These are phyloP conservation scores for Tuber aestivum DNA, from an alignment of 495 filamentous ascomycete genomes.

Conservation along the genomic window DNA sequence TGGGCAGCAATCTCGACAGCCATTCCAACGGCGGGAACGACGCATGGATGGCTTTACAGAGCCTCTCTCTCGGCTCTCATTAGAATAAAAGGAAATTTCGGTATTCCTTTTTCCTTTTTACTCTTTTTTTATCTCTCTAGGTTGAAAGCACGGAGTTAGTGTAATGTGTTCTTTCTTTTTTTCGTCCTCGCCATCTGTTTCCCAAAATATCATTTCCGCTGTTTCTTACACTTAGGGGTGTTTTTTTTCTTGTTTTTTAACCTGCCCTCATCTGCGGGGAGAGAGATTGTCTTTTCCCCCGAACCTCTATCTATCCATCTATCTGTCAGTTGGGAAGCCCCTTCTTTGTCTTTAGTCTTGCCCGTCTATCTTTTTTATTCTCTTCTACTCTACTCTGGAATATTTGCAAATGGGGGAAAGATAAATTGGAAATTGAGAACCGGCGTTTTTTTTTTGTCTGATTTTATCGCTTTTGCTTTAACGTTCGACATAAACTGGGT, in stretches of 20 bases:
- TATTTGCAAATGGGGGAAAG: constrained; percentile 6
- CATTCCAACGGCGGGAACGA: constrained; percentile 32
- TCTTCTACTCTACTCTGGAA: constrained; percentile 1
- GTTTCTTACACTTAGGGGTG: constrained; percentile 26
- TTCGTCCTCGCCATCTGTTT: constrained; percentile 21
- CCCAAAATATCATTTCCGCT: constrained; percentile 26
- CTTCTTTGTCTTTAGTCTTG: not conserved
- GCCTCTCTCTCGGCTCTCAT: constrained; percentile 42
- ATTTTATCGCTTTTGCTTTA: constrained; percentile 40
- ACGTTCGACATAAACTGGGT: constrained; percentile 41
- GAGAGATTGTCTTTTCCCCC: not conserved
- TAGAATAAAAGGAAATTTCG: constrained; percentile 25
- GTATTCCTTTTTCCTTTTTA: constrained; percentile 26
- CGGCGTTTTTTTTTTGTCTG: constrained; percentile 19
- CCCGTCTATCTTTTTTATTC: constrained; percentile 6
- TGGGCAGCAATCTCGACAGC: constrained; percentile 26
- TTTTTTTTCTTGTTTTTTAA: constrained; percentile 26
- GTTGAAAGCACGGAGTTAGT: constrained; percentile 32
- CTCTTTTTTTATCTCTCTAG: constrained; percentile 31
- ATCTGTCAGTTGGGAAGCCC: not conserved
- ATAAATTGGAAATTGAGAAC: constrained; percentile 23
- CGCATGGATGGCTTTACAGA: constrained; percentile 36
- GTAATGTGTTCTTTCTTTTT: constrained; percentile 28
- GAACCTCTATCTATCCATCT: not conserved
- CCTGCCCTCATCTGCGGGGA: not conserved